These are phyloP conservation scores for Apiospora marii DNA, from an alignment of 2,329 filamentous ascomycete genomes.

Conservation along the genomic window DNA sequence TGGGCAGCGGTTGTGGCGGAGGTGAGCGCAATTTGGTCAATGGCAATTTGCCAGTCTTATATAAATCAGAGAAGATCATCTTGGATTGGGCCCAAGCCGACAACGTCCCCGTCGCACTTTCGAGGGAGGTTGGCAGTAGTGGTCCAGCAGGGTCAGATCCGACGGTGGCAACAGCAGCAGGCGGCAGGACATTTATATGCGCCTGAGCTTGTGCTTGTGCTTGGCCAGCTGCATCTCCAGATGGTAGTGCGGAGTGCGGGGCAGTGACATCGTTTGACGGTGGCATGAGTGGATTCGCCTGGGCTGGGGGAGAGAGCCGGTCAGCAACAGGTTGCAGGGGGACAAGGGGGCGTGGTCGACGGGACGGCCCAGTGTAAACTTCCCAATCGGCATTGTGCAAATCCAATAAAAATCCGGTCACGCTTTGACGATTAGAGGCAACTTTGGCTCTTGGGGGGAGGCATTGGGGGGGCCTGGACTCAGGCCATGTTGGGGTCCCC, in stretches of 20 bases:
- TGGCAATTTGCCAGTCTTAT: constrained; percentile 62
- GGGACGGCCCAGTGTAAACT: constrained; percentile 18
- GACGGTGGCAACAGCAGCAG: constrained; percentile 12
- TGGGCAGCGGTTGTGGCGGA: constrained; percentile 40
- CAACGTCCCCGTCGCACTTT: constrained; percentile 18
- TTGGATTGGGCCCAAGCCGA: constrained; percentile 23
- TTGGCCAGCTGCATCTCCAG: constrained; percentile 26
- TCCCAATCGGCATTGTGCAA: constrained; percentile 13
- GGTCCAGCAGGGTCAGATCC: background rate
- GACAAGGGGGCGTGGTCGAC: background rate
- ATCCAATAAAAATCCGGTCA: constrained; percentile 15
- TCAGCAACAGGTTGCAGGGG: constrained; percentile 5
- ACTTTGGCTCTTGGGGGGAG: background rate
- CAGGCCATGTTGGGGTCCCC: constrained; percentile 18
- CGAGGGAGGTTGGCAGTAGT: background rate
- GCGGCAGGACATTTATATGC: constrained; percentile 17
- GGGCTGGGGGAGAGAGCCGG: constrained; percentile 17
- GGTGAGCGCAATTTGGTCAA: constrained; percentile 58
- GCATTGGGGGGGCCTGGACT: constrained; percentile 7
- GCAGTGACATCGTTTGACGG: constrained; percentile 28
- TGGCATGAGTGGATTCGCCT: constrained; percentile 22
- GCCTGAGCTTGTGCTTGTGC: constrained; percentile 18
- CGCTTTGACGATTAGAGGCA: constrained; percentile 15
- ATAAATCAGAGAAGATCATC: constrained; percentile 68
- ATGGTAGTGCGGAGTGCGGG: constrained; percentile 29